A percentile compares a stretch with the other conserved stretches of the same genome.
Evolutionary conservation across 1,139 yeast genomes (phyloP).

Genomic region (Saccharomyces hybrid): DNA sequence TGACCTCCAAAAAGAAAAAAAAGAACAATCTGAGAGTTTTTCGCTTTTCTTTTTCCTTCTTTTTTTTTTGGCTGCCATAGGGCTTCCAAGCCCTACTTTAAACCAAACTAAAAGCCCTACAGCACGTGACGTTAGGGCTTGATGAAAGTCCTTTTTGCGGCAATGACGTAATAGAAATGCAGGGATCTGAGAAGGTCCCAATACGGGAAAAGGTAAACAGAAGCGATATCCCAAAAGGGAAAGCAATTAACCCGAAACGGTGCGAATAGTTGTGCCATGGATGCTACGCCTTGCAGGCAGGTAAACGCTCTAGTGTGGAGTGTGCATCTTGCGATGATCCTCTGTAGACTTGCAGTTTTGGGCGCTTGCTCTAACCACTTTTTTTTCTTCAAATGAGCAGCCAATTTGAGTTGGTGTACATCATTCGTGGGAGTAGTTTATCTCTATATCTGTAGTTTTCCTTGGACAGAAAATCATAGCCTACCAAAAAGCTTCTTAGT

Average conservation of each 20-base stretch:
- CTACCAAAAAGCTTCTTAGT: too few relatives aligned
- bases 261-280: background rate
- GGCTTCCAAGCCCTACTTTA: background rate
- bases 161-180: background rate
- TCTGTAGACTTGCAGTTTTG: background rate
- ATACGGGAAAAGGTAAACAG: background rate
- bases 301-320: background rate
- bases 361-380: too few relatives aligned
- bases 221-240: background rate
- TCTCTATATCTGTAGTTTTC: too few relatives aligned
- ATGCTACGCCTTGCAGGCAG: background rate
- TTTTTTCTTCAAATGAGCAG: too few relatives aligned
- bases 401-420: too few relatives aligned
- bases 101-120: background rate
- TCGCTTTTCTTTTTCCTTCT: background rate
- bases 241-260: background rate
- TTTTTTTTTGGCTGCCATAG: background rate
- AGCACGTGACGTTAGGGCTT: background rate
- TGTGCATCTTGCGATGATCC: background rate
- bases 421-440: too few relatives aligned
- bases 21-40: conserved; percentile 17
- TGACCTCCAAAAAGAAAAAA: background rate
- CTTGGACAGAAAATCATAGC: too few relatives aligned
- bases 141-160: background rate
- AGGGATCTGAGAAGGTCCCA: background rate